Evolutionary conservation across 2,329 filamentous ascomycete genomes (phyloP).

Genomic region (Pseudogymnoascus sp.): DNA sequence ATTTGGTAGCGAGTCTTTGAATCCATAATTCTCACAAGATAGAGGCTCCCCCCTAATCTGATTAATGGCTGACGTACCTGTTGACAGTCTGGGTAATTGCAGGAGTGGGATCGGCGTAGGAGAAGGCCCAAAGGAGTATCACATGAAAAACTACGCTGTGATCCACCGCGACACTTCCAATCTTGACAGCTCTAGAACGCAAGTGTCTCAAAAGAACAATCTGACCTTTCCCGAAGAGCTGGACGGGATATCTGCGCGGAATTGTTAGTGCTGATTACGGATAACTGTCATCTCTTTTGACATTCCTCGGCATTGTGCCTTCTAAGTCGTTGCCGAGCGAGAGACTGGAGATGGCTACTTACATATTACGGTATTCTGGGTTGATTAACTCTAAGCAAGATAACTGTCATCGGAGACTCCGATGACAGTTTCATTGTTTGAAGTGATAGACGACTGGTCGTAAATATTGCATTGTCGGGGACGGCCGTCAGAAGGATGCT

Average conservation of each 20-base stretch:
- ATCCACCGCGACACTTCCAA: conserved; percentile 4
- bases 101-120: not conserved
- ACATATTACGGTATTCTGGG: too few species aligned
- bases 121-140: not conserved
- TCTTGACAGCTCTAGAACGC: conserved; percentile 2
- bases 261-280: not conserved
- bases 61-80: not conserved
- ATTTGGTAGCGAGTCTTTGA: not conserved
- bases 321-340: not conserved
- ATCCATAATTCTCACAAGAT: not conserved
- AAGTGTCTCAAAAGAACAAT: conserved; percentile 1
- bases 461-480: not conserved
- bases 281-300: not conserved
- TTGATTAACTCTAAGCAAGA: not conserved
- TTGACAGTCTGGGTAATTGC: not conserved
- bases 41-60: not conserved
- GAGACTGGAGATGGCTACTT: not conserved
- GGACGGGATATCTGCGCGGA: not conserved
- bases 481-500: not conserved
- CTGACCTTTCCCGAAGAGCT: not conserved
- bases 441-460: not conserved
- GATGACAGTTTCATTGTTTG: not conserved
- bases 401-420: not conserved
- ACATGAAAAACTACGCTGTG: conserved; percentile 2
- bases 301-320: not conserved